phyloP scores from a whole-genome alignment of 805 yeast species.

The Ogataea sp. region DNA sequence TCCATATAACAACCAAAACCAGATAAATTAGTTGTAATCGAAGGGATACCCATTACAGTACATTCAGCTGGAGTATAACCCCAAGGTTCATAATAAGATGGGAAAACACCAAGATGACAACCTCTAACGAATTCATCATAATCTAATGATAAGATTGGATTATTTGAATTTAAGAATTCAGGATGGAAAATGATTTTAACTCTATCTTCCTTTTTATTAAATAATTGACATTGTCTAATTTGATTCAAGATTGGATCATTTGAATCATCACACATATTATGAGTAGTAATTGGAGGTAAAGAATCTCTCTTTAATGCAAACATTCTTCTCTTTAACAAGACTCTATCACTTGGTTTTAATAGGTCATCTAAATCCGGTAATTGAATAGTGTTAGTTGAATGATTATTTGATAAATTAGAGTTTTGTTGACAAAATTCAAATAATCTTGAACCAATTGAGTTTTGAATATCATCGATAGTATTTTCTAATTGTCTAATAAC shows the following conservation, averaged over 20 bases:
- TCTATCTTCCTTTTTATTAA: constrained; percentile 82
- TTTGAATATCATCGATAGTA: constrained; percentile 83
- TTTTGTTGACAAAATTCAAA: constrained; percentile 72
- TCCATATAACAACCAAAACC: constrained; percentile 99
- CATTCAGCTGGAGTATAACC: constrained; percentile 99
- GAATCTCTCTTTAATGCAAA: constrained; percentile 85
- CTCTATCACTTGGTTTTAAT: constrained; percentile 80
- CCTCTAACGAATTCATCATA: constrained; percentile 98
- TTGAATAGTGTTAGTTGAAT: constrained; percentile 30
- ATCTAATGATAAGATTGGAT: constrained; percentile 87
- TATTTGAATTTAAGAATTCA: constrained; percentile 88
- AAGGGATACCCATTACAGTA: constrained; percentile 98
- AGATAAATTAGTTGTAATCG: constrained; percentile 89
- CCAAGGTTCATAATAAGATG: constrained; percentile 98
- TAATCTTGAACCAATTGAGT: constrained; percentile 75
- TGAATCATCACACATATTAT: constrained; percentile 90
- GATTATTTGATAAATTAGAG: constrained; percentile 24
- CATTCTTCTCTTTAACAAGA: constrained; percentile 83
- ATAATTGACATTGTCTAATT: constrained; percentile 83
- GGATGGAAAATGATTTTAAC: constrained; percentile 97
- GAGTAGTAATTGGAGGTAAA: constrained; percentile 93
- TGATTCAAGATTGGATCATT: constrained; percentile 88
- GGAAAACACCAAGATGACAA: constrained; percentile 96
- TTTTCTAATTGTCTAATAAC: constrained; percentile 85
- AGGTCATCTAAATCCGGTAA: constrained; percentile 77